These are phyloP conservation scores for Penicillium sp. DNA, from an alignment of 2,329 filamentous ascomycete genomes.

Conservation along the genomic window DNA sequence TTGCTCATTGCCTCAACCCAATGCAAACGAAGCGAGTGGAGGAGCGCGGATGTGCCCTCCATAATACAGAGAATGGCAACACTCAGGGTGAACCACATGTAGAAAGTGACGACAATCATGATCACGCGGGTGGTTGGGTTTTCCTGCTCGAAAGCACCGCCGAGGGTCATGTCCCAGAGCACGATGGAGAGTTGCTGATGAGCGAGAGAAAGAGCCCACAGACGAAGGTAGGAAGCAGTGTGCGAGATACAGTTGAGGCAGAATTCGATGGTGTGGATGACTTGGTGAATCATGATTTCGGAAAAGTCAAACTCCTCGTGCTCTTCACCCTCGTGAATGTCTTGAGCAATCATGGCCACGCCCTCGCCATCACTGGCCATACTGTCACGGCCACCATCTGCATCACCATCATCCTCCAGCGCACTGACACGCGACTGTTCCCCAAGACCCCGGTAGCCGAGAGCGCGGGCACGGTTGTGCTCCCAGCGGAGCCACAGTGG, in stretches of 20 bases:
- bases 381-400: constrained; percentile 59
- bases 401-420: constrained; percentile 79
- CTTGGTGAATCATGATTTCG: constrained; percentile 97
- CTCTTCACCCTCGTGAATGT: constrained; percentile 67
- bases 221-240: constrained; percentile 95
- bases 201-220: constrained; percentile 94
- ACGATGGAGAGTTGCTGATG: constrained; percentile 97
- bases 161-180: constrained; percentile 93
- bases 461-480: constrained; percentile 78
- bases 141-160: constrained; percentile 60
- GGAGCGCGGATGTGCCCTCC: constrained; percentile 89
- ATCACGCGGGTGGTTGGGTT: constrained; percentile 65
- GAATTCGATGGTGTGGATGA: constrained; percentile 99
- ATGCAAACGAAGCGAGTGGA: constrained; percentile 83
- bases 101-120: constrained; percentile 75
- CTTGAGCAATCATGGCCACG: constrained; percentile 81
- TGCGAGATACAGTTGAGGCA: constrained; percentile 98
- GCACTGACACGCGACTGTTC: constrained; percentile 84
- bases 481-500: constrained; percentile 92
- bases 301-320: constrained; percentile 97
- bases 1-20: constrained; percentile 99
- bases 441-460: constrained; percentile 89
- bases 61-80: constrained; percentile 80
- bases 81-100: constrained; percentile 82
- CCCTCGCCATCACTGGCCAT: constrained; percentile 72